Conservation (phyloP, 331 rosid species). For the Malus hybrid region DNA sequence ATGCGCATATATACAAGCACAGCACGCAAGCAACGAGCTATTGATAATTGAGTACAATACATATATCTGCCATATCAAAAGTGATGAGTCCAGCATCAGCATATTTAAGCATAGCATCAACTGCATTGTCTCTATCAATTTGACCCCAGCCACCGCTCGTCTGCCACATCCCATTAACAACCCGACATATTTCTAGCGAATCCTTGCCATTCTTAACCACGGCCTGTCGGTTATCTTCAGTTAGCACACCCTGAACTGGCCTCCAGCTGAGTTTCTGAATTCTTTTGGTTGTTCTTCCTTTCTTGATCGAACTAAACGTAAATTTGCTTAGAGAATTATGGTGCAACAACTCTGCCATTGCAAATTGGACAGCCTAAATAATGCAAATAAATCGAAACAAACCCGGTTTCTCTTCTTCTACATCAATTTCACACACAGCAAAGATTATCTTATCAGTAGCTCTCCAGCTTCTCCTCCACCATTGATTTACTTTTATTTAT, state of each 20-base stretch:
- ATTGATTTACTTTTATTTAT: background rate
- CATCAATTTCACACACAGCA: background rate
- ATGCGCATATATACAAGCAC: background rate
- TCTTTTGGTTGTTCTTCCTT: conserved; percentile 17
- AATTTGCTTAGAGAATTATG: conserved; percentile 24
- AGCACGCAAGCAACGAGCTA: background rate
- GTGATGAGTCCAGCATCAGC: conserved; percentile 67
- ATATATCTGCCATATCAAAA: conserved; percentile 87
- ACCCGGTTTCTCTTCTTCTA: background rate
- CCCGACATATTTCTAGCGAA: conserved; percentile 57
- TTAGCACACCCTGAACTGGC: conserved; percentile 31
- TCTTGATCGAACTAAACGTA: conserved; percentile 4
- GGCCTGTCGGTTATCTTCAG: conserved; percentile 25
- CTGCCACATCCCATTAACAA: conserved; percentile 92
- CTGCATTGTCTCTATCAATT: conserved; percentile 56
- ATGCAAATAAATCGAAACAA: background rate
- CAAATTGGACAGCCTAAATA: conserved; percentile 7
- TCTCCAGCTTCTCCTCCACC: background rate
- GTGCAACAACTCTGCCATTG: conserved; percentile 48
- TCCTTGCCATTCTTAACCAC: conserved; percentile 55
- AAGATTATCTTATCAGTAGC: background rate
- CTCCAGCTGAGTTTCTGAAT: conserved; percentile 14
- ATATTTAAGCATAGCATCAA: conserved; percentile 68
- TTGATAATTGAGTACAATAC: conserved; percentile 21
- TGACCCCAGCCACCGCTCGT: conserved; percentile 91